These are phyloP conservation scores for Tilletia setariae DNA, from an alignment of 1,284 basidiomycete species.

Conservation along the genomic window DNA sequence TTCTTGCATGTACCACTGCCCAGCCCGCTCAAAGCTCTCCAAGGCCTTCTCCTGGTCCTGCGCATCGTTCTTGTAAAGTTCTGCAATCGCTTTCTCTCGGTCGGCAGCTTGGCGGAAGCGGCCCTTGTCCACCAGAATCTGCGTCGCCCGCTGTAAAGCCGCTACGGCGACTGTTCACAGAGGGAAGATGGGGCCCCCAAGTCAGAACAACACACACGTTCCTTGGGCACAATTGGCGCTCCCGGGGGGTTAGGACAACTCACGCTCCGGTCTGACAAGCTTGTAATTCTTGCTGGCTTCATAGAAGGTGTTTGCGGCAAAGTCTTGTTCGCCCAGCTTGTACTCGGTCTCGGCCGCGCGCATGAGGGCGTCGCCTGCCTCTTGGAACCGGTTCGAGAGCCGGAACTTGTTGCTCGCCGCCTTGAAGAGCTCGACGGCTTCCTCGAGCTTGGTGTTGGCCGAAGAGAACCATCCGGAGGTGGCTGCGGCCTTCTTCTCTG, in stretches of 20 bases:
- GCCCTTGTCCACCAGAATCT: slow-evolving; percentile 76
- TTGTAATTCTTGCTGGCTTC: slow-evolving; percentile 53
- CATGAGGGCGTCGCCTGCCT: slow-evolving; percentile 68
- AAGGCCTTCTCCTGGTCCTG: slow-evolving; percentile 75
- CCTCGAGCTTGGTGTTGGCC: slow-evolving; percentile 59
- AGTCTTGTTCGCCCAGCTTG: slow-evolving; percentile 49
- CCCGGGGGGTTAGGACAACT: no score
- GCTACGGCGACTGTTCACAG: slow-evolving; percentile 76
- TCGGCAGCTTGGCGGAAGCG: slow-evolving; percentile 97
- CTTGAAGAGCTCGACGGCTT: slow-evolving; percentile 88
- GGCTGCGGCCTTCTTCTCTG: slow-evolving; percentile 83
- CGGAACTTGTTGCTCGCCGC: slow-evolving; percentile 95
- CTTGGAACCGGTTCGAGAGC: slow-evolving; percentile 84
- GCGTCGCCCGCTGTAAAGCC: slow-evolving; percentile 80
- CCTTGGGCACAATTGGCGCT: no score
- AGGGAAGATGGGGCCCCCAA: no score
- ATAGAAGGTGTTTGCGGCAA: slow-evolving; percentile 52
- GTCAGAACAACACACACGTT: no score
- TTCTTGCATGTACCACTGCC: slow-evolving; percentile 96
- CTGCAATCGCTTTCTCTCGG: slow-evolving; percentile 80
- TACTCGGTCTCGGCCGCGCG: slow-evolving; percentile 50
- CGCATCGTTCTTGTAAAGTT: slow-evolving; percentile 76
- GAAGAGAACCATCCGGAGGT: slow-evolving; percentile 63
- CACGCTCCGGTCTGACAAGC: slow-evolving; percentile 46
- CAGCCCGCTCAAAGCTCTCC: slow-evolving; percentile 86